Percentiles rank a stretch among this genome's conserved stretches.
Evolutionary conservation across 441 rosid species (phyloP).

Genomic region (Populus hybrid): DNA sequence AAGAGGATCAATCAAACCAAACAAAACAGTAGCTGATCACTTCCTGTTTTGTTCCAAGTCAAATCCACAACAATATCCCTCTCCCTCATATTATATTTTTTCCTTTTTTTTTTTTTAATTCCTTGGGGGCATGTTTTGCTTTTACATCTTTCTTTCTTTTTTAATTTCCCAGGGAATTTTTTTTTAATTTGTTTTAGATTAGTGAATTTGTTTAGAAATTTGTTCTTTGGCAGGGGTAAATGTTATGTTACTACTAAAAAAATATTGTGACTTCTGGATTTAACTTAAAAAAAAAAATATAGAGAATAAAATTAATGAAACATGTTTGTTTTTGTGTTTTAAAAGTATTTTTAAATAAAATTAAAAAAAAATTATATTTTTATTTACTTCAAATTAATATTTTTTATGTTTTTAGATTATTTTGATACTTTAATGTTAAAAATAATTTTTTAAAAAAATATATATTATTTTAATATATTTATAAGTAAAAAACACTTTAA

Average conservation of each 20-base stretch:
- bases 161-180: not conserved
- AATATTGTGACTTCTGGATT: too few species aligned
- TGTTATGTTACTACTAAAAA: not conserved
- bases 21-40: not conserved
- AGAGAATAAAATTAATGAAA: too few species aligned
- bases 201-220: not conserved
- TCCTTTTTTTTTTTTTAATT: not conserved
- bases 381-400: too few species aligned
- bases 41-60: constrained; percentile 24
- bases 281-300: too few species aligned
- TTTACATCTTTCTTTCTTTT: not conserved
- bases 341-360: too few species aligned
- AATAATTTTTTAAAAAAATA: too few species aligned
- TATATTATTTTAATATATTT: too few species aligned
- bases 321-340: too few species aligned
- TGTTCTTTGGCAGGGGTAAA: not conserved
- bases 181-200: not conserved
- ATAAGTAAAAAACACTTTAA: too few species aligned
- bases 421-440: too few species aligned
- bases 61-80: constrained; percentile 5
- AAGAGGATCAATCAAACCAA: not conserved
- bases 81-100: constrained; percentile 7
- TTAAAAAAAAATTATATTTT: too few species aligned
- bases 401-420: too few species aligned
- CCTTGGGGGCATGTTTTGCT: not conserved